phyloP scores from a whole-genome alignment of 2,329 filamentous ascomycete species.

The Geosmithia putterillii region DNA sequence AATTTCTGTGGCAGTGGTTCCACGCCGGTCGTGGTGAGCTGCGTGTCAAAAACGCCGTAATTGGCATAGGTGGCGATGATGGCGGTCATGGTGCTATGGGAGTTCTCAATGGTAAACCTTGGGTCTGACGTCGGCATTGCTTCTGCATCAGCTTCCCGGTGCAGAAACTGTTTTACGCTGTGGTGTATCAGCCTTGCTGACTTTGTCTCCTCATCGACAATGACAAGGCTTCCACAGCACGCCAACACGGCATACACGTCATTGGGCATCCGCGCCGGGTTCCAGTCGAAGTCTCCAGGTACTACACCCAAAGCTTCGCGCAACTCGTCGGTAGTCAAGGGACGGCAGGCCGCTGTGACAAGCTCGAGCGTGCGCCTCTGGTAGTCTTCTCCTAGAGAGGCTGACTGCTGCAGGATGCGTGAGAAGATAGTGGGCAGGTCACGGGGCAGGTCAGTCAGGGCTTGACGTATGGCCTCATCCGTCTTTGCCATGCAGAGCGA shows the following conservation, averaged over 20 bases:
- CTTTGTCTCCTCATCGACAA: constrained; percentile 19
- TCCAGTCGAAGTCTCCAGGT: constrained; percentile 15
- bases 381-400: constrained; percentile 3
- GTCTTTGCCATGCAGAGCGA: constrained; percentile 19
- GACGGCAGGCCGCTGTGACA: constrained; percentile 13
- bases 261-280: constrained; percentile 8
- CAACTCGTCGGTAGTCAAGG: constrained; percentile 19
- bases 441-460: constrained; percentile 15
- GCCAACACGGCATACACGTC: constrained; percentile 11
- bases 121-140: not conserved
- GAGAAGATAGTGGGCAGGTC: constrained; percentile 16
- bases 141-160: constrained; percentile 5
- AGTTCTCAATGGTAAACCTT: constrained; percentile 4
- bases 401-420: constrained; percentile 14
- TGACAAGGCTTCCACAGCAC: constrained; percentile 20
- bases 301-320: constrained; percentile 23
- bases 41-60: not conserved
- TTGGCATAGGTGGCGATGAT: constrained; percentile 16
- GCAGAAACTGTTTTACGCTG: constrained; percentile 20
- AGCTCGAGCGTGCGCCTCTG: constrained; percentile 17
- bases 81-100: constrained; percentile 9
- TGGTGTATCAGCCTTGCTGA: constrained; percentile 19
- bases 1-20: not conserved
- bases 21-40: not conserved
- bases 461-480: constrained; percentile 19